Conservation (phyloP, 2,329 filamentous ascomycete genomes). For the Diaporthe citriasiana region DNA sequence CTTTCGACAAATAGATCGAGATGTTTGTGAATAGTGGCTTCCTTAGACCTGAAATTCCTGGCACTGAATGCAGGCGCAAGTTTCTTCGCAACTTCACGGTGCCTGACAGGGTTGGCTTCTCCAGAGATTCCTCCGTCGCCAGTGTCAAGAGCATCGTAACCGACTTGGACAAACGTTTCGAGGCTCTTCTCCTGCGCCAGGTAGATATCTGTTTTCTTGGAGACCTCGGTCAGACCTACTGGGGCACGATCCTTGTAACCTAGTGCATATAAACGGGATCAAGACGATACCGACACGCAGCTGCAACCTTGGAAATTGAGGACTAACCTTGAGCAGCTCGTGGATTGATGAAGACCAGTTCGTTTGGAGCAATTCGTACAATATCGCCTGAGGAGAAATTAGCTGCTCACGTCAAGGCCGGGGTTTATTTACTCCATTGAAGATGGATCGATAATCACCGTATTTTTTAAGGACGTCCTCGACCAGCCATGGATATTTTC, state of each 20-base stretch:
- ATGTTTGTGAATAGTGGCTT: constrained; percentile 31
- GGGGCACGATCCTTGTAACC: neutral
- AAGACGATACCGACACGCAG: neutral
- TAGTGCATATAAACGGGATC: neutral
- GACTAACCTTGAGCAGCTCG: constrained; percentile 16
- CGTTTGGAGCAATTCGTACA: constrained; percentile 31
- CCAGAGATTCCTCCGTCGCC: constrained; percentile 36
- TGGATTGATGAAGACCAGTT: constrained; percentile 17
- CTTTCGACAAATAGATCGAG: constrained; percentile 40
- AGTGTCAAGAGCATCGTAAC: constrained; percentile 32
- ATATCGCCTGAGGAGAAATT: neutral
- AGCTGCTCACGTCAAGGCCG: neutral
- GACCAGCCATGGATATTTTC: constrained; percentile 17
- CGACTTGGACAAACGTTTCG: constrained; percentile 38
- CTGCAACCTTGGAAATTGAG: neutral
- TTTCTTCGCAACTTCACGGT: constrained; percentile 40
- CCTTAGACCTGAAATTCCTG: constrained; percentile 36
- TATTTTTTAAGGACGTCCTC: neutral
- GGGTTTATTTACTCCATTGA: neutral
- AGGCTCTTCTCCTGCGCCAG: constrained; percentile 33
- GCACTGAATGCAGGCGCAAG: constrained; percentile 42
- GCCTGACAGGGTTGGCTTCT: constrained; percentile 35
- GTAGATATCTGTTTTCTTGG: constrained; percentile 38
- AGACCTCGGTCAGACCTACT: neutral
- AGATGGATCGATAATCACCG: neutral